These are phyloP conservation scores for Phaeosphaeria sp. DNA, from an alignment of 2,329 filamentous ascomycete genomes.

Conservation along the genomic window DNA sequence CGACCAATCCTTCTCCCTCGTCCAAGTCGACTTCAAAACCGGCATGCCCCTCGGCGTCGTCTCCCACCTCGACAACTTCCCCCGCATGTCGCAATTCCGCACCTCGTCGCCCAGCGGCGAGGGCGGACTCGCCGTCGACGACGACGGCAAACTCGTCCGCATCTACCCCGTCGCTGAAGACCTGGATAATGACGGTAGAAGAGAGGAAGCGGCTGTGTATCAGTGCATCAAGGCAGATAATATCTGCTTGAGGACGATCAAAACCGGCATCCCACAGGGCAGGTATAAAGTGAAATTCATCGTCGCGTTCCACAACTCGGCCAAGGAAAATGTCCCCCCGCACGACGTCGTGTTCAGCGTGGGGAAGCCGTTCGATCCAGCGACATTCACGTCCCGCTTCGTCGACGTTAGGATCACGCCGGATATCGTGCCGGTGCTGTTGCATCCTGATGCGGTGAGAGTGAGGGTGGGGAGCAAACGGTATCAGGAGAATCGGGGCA, in stretches of 20 bases:
- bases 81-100: slow-evolving; percentile 30
- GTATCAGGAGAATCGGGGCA: slow-evolving; percentile 37
- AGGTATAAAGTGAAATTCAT: slow-evolving; percentile 47
- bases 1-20: slow-evolving; percentile 38
- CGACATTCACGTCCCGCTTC: slow-evolving; percentile 38
- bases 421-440: slow-evolving; percentile 45
- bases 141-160: slow-evolving; percentile 32
- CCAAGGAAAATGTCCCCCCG: slow-evolving; percentile 20
- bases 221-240: slow-evolving; percentile 42
- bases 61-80: slow-evolving; percentile 27
- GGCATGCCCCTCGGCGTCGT: slow-evolving; percentile 38
- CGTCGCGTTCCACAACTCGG: slow-evolving; percentile 35
- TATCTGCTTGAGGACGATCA: slow-evolving; percentile 44
- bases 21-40: slow-evolving; percentile 49
- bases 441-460: slow-evolving; percentile 48
- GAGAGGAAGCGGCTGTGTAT: slow-evolving; percentile 45
- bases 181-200: slow-evolving; percentile 43
- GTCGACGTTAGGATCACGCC: slow-evolving; percentile 49
- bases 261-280: slow-evolving; percentile 47
- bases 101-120: slow-evolving; percentile 38
- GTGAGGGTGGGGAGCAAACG: slow-evolving; percentile 41
- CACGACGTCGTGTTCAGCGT: slow-evolving; percentile 46
- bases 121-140: slow-evolving; percentile 37
- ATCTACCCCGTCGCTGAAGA: slow-evolving; percentile 46
- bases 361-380: slow-evolving; percentile 44